A percentile compares a stretch with the other conserved stretches of the same genome.
These are phyloP conservation scores for Phalaenopsis equestris DNA, from an alignment of 106 monocot species.

Conservation along the genomic window DNA sequence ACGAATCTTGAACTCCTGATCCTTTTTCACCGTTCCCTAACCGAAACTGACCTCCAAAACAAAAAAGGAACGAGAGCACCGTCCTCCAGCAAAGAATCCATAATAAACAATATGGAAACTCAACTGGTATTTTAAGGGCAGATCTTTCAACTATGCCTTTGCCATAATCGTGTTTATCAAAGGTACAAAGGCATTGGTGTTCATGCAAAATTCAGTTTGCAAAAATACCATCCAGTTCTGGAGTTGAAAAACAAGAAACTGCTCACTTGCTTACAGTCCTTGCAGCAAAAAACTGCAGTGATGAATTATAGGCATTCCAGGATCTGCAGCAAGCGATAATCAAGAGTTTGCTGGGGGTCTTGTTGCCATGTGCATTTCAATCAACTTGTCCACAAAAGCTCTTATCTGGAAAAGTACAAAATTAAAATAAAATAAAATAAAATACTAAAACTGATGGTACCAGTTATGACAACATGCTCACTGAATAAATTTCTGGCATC, in stretches of 20 bases:
- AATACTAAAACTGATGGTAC: not conserved
- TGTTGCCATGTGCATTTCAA: conserved; percentile 64
- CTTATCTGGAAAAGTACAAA: conserved; percentile 56
- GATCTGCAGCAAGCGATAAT: conserved; percentile 9
- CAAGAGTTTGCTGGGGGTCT: conserved; percentile 31
- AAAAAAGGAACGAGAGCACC: not conserved
- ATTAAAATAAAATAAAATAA: not conserved
- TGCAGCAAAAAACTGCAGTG: not conserved
- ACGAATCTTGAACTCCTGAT: conserved; percentile 2
- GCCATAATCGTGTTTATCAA: not conserved
- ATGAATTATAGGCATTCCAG: not conserved
- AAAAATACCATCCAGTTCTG: not conserved
- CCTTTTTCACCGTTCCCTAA: not conserved
- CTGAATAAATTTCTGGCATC: no score
- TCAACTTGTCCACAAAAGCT: conserved; percentile 84
- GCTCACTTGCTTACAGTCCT: not conserved
- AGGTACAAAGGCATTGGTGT: not conserved
- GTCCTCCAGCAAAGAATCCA: not conserved
- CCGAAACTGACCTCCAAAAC: not conserved
- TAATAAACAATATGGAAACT: not conserved
- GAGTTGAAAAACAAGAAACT: not conserved
- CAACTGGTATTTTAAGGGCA: not conserved
- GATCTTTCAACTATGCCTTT: not conserved
- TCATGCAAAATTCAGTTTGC: not conserved
- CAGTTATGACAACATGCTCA: not conserved